Conservation (phyloP, 73 alveolate genomes). For the Paramecium sonneborni region DNA sequence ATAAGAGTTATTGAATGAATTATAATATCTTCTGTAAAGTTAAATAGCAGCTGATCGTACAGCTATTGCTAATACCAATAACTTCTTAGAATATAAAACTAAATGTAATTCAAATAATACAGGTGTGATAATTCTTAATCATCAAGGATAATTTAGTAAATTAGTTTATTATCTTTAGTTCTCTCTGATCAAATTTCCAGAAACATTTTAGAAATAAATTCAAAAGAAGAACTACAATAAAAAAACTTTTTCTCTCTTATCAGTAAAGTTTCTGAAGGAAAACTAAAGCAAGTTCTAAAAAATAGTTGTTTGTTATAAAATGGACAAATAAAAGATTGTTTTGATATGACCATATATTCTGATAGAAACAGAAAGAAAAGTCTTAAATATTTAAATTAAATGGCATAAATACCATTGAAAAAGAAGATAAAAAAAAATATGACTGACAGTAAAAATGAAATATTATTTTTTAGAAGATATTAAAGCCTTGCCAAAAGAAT, state of each 20-base stretch:
- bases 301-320: background rate
- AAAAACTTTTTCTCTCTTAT: background rate
- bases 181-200: background rate
- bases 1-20: background rate
- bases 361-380: slow-evolving; percentile 4
- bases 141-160: background rate
- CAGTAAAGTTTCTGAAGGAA: background rate
- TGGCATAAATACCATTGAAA: background rate
- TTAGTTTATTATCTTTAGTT: background rate
- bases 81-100: background rate
- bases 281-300: background rate
- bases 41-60: background rate
- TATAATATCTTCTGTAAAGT: background rate
- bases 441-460: background rate
- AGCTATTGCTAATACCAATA: background rate
- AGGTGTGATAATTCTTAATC: background rate
- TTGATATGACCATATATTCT: background rate
- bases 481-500: background rate
- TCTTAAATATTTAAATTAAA: background rate
- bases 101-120: background rate
- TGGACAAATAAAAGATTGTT: background rate
- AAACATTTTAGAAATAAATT: background rate
- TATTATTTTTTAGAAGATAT: background rate
- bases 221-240: background rate
- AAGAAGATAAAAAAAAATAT: background rate